phyloP scores from a whole-genome alignment of 768 basidiomycete species.

The Rhodocollybia butyracea region DNA sequence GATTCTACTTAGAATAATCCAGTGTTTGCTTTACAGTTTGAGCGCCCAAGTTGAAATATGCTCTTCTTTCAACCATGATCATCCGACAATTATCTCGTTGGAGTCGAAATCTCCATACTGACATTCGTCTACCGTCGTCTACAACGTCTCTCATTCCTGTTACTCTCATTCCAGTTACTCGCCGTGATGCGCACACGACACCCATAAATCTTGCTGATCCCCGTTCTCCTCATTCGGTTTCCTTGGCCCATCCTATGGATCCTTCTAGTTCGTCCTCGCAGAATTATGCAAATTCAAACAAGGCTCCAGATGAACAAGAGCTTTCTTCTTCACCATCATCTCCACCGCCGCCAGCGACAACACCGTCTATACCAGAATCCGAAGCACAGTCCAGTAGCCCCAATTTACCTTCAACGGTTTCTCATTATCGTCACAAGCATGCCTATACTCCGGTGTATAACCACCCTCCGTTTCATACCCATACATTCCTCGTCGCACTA shows the following conservation, averaged over 20 bases:
- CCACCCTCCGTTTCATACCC: conserved; percentile 80
- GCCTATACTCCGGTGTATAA: conserved; percentile 40
- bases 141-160: neutral
- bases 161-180: neutral
- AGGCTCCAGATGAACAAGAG: neutral
- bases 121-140: neutral
- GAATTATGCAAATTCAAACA: neutral
- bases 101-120: neutral
- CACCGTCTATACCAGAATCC: neutral
- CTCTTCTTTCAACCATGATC: conserved; percentile 1
- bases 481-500: conserved; percentile 68
- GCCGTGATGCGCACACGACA: conserved; percentile 5
- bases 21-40: too few relatives aligned
- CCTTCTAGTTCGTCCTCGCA: neutral
- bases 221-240: neutral
- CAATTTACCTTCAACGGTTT: conserved; percentile 11
- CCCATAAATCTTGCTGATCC: neutral
- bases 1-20: too few relatives aligned
- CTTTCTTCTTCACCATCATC: conserved; percentile 3
- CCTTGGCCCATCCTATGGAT: conserved; percentile 9
- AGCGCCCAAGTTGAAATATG: too few relatives aligned
- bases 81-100: conserved; percentile 8
- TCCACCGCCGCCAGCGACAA: neutral
- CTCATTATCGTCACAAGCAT: neutral
- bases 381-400: conserved; percentile 5